Conservation (phyloP, 73 alveolate species). For the Symbiodinium pilosum region DNA sequence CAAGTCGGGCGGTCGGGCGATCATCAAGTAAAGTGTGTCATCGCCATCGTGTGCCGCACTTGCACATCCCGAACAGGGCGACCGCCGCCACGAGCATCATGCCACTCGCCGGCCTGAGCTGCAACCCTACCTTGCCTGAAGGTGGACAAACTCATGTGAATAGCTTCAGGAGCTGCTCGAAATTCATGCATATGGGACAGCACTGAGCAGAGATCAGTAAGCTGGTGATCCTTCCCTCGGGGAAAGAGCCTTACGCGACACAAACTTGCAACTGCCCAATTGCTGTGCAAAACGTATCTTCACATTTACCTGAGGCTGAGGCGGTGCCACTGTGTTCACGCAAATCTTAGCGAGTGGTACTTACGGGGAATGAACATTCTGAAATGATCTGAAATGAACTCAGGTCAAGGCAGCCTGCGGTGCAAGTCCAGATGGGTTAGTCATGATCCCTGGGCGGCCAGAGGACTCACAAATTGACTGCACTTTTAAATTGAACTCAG, state of each 20-base stretch:
- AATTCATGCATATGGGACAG: not conserved
- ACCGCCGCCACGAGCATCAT: slow-evolving; percentile 60
- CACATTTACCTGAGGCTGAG: not conserved
- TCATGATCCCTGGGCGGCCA: too few relatives aligned
- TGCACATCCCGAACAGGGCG: slow-evolving; percentile 83
- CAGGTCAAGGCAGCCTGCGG: slow-evolving; percentile 47
- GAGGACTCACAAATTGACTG: too few relatives aligned
- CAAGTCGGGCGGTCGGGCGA: too few relatives aligned
- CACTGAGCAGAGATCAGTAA: not conserved
- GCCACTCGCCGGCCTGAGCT: slow-evolving; percentile 87
- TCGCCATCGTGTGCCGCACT: slow-evolving; percentile 4
- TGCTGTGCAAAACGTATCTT: not conserved
- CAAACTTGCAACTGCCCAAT: not conserved
- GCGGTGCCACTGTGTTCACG: slow-evolving; percentile 91
- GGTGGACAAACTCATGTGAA: not conserved
- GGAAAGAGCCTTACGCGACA: slow-evolving; percentile 49
- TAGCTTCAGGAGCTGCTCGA: not conserved
- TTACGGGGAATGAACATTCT: too few relatives aligned
- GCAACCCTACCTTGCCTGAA: too few relatives aligned
- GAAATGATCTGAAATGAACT: not conserved
- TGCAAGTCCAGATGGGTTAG: slow-evolving; percentile 84
- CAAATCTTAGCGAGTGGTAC: slow-evolving; percentile 33
- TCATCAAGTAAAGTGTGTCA: too few relatives aligned
- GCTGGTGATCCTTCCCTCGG: slow-evolving; percentile 77
- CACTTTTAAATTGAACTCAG: too few relatives aligned